phyloP scores from a whole-genome alignment of 441 rosid genomes.

The Pelargonium myrrhifolium region DNA sequence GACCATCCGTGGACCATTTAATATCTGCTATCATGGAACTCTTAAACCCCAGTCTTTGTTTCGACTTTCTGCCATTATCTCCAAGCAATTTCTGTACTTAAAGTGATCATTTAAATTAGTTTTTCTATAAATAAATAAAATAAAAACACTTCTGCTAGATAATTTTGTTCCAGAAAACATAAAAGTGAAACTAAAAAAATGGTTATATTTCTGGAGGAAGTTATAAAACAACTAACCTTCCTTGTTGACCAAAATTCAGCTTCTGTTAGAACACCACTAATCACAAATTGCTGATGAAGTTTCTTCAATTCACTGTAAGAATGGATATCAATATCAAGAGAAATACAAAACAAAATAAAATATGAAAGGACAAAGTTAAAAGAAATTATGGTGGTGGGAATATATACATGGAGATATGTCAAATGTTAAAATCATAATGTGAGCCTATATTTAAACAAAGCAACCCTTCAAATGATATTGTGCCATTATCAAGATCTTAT shows the following conservation, averaged over 20 bases:
- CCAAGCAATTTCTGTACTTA: slow-evolving; percentile 21
- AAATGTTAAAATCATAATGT: background rate
- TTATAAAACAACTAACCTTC: slow-evolving; percentile 18
- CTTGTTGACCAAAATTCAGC: slow-evolving; percentile 29
- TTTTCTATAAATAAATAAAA: background rate
- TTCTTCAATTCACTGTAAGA: slow-evolving; percentile 25
- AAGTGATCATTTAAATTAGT: background rate
- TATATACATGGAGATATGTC: background rate
- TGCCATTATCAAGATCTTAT: background rate
- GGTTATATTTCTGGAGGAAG: background rate
- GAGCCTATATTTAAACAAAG: too few species aligned
- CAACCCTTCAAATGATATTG: too few species aligned
- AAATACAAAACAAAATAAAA: background rate
- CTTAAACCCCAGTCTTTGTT: slow-evolving; percentile 25
- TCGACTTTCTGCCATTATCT: slow-evolving; percentile 19
- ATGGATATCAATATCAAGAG: slow-evolving; percentile 7
- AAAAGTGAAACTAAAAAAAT: background rate
- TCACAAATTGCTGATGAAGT: slow-evolving; percentile 29
- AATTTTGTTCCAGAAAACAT: background rate
- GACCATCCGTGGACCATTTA: slow-evolving; percentile 26
- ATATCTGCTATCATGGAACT: slow-evolving; percentile 27
- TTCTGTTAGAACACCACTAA: slow-evolving; percentile 25
- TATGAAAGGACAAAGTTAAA: background rate
- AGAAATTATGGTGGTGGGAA: background rate
- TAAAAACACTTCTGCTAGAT: background rate